Evolutionary conservation across 768 basidiomycete species (phyloP).

Genomic region (Panus rudis): DNA sequence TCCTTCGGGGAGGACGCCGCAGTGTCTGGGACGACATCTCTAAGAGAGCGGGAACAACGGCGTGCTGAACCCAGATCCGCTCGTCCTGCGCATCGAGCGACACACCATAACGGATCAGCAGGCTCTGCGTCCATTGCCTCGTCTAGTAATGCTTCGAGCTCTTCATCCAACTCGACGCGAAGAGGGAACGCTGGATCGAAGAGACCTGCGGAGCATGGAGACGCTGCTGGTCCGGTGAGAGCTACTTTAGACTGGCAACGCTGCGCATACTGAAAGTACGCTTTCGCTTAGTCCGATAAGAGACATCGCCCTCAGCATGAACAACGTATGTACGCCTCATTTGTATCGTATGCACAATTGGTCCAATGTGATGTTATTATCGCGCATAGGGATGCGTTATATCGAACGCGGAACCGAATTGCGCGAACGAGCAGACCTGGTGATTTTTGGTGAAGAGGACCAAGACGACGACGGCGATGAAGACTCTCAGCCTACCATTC

Average conservation of each 20-base stretch:
- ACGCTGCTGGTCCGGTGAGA: no score
- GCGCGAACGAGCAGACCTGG: no score
- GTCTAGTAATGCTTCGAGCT: not conserved
- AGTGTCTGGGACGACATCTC: conserved; percentile 1
- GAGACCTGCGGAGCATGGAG: not conserved
- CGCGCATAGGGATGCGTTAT: no score
- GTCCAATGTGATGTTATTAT: no score
- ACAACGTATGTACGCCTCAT: conserved; percentile 1
- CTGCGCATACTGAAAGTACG: not conserved
- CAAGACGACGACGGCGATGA: conserved; percentile 15
- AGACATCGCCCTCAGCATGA: not conserved
- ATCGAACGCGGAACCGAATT: no score
- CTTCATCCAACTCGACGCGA: not conserved
- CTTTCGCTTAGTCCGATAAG: conserved; percentile 8
- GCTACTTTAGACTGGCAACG: no score
- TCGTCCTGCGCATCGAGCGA: not conserved
- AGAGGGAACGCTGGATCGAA: not conserved
- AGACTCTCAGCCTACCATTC: conserved; percentile 28
- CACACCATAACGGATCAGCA: not conserved
- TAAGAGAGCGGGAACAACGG: conserved; percentile 1
- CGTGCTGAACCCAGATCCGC: not conserved
- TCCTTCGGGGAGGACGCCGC: conserved; percentile 40
- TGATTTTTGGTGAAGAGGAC: conserved; percentile 23
- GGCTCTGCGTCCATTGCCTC: not conserved
- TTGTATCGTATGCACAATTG: no score